Evolutionary conservation across 768 basidiomycete species (phyloP), one percentile per base, ranked within the genome.

Genomic region (Tephrocybe sp.): DNA sequence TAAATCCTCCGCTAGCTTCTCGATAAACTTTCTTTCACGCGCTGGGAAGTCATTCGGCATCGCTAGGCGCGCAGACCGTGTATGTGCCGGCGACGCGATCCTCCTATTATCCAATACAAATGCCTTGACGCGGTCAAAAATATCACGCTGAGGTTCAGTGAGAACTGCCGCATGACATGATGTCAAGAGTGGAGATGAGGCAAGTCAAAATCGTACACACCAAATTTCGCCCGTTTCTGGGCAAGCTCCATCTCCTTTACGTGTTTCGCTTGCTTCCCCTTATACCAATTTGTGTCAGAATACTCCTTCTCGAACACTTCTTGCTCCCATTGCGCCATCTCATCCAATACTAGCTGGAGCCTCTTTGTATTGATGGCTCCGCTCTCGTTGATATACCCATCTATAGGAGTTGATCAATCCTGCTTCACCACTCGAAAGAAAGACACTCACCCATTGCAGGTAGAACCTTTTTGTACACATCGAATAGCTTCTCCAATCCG

Each of bases 301-400:
- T 86, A 89, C 63, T 95, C 94, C 67, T 83, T 88, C 76, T 97
- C 87, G 55, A 95, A 99, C 2, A 91, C 76, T 49, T 95, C 94
- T 48, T 79, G 74, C 67, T 99, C 97, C 80, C 91, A 92, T 10
- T 78, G 69, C 2, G 82, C 80, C 79, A 99, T 88, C 70, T 97
- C 88, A 63, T 95, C 80, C 30, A 99, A 72, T 24, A 99, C 78
- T 9, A 90, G 69, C 66, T 97, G 95, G 30, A 99, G 72, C 29
- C 95, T 73, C 59, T 77, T 74, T 51, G 83, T 81, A 56, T 86
- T 83, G 62, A 99, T 93, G 5, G 74, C 75, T 15, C 97, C 97
- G 51, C 75, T 79, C 64, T 97, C 92, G 57, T 98, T 97, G 43
- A 98, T 74, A 66, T 98, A 98, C 0, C 95, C 97, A 53, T 86